phyloP scores from a whole-genome alignment of 2,329 filamentous ascomycete genomes.

The Apiospora kogelbergensis region DNA sequence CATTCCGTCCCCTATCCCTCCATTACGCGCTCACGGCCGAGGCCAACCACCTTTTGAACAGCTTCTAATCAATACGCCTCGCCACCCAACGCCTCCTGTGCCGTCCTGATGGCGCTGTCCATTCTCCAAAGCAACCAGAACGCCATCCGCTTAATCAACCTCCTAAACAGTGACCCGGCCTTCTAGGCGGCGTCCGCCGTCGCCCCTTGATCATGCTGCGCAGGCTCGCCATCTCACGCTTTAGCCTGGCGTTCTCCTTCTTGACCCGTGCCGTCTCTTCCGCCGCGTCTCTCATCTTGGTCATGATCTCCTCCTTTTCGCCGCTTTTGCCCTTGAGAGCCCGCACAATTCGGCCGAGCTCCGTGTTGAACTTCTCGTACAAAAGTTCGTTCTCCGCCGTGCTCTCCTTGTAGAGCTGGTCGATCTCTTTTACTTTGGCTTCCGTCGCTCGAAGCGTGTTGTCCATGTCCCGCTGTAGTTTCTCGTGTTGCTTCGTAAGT shows the following conservation, averaged over 20 bases:
- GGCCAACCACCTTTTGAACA: conserved; percentile 2
- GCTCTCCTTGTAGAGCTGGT: conserved; percentile 81
- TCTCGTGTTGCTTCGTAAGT: conserved; percentile 59
- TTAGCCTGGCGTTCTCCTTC: conserved; percentile 82
- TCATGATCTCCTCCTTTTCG: conserved; percentile 75
- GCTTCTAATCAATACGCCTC: conserved; percentile 5
- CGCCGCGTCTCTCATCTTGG: conserved; percentile 67
- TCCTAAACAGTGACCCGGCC: conserved; percentile 5
- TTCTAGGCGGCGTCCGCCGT: conserved; percentile 8
- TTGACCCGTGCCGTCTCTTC: conserved; percentile 77
- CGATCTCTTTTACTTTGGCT: conserved; percentile 75
- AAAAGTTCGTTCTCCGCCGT: conserved; percentile 90
- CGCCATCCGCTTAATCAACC: conserved; percentile 8
- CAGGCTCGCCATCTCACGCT: conserved; percentile 76
- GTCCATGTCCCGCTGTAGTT: conserved; percentile 70
- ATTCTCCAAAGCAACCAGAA: conserved; percentile 11
- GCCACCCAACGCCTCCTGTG: background rate
- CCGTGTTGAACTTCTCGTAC: conserved; percentile 90
- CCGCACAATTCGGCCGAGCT: conserved; percentile 79
- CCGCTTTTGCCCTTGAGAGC: conserved; percentile 71
- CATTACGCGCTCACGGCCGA: background rate
- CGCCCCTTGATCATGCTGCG: conserved; percentile 49
- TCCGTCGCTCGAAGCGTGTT: conserved; percentile 72
- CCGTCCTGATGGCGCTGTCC: background rate
- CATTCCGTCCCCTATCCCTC: background rate